phyloP scores from a whole-genome alignment of 805 yeast species.

The Yarrowia osloensis region DNA sequence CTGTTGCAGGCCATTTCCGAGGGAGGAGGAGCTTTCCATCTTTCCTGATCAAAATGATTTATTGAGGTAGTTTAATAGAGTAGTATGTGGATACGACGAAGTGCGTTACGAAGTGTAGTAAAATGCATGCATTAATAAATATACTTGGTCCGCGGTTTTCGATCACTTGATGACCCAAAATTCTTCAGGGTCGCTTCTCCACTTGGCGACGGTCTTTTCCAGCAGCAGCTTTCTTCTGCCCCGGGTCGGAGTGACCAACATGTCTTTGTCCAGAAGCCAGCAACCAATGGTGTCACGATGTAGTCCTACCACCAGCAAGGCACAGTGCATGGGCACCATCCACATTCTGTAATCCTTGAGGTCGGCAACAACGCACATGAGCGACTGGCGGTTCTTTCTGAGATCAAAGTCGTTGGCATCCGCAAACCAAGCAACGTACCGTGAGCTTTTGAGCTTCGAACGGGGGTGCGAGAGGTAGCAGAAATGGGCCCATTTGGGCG shows the following conservation, averaged over 20 bases:
- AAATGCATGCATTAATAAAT: background rate
- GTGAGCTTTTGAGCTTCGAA: background rate
- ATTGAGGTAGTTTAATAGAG: slow-evolving; percentile 14
- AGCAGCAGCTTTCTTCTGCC: background rate
- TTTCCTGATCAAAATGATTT: slow-evolving; percentile 53
- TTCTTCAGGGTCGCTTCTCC: background rate
- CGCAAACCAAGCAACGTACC: slow-evolving; percentile 10
- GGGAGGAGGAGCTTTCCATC: slow-evolving; percentile 83
- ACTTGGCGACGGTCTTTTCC: background rate
- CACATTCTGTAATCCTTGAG: background rate
- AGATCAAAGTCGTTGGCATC: slow-evolving; percentile 1
- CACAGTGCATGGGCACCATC: background rate
- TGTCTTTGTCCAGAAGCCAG: background rate
- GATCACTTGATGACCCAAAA: background rate
- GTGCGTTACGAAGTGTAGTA: no score
- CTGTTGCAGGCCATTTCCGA: slow-evolving; percentile 74
- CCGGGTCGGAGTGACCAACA: background rate
- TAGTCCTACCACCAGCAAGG: background rate
- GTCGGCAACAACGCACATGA: slow-evolving; percentile 1
- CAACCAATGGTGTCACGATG: background rate
- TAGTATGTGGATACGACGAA: background rate
- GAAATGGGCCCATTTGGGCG: background rate
- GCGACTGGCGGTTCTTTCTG: background rate
- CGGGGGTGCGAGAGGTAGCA: background rate
- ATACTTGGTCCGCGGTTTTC: background rate